Percentiles rank a stretch among this genome's conserved stretches.
Evolutionary conservation across 2,329 filamentous ascomycete species (phyloP).

Genomic region (Cladosporium cucumerinum): DNA sequence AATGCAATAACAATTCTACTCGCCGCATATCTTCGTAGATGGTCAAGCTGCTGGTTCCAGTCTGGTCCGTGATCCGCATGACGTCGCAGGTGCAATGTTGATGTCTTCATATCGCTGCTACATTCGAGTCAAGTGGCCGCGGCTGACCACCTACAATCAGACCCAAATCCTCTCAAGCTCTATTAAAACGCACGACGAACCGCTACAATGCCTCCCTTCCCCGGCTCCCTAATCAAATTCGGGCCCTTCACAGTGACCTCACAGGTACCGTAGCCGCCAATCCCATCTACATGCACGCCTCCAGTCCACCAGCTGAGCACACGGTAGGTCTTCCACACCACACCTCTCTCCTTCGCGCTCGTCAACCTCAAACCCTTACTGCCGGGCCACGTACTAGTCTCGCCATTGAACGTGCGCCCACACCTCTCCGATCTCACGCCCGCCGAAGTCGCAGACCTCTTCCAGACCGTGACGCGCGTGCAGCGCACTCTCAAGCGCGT

Average conservation of each 20-base stretch:
- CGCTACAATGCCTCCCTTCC: constrained; percentile 31
- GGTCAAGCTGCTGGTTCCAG: background rate
- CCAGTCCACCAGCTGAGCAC: constrained; percentile 5
- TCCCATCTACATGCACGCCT: background rate
- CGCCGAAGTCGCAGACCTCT: constrained; percentile 77
- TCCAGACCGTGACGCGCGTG: constrained; percentile 71
- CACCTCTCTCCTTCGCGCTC: constrained; percentile 75
- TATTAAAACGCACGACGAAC: background rate
- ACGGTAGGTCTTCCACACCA: constrained; percentile 78
- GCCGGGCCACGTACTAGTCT: constrained; percentile 89
- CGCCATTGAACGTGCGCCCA: constrained; percentile 62
- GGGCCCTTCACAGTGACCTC: constrained; percentile 44
- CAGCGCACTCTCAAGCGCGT: constrained; percentile 68
- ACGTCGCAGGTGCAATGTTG: background rate
- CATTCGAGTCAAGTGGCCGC: background rate
- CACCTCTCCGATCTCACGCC: constrained; percentile 72
- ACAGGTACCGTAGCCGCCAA: constrained; percentile 34
- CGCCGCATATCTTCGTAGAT: background rate
- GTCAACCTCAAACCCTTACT: constrained; percentile 95
- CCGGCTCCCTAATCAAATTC: constrained; percentile 42
- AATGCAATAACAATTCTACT: background rate
- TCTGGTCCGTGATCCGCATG: background rate
- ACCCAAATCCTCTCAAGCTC: background rate
- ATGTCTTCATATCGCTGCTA: background rate
- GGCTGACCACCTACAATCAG: background rate